Conservation (phyloP, 495 filamentous ascomycete genomes). For the Hypoxylon fragiforme region DNA sequence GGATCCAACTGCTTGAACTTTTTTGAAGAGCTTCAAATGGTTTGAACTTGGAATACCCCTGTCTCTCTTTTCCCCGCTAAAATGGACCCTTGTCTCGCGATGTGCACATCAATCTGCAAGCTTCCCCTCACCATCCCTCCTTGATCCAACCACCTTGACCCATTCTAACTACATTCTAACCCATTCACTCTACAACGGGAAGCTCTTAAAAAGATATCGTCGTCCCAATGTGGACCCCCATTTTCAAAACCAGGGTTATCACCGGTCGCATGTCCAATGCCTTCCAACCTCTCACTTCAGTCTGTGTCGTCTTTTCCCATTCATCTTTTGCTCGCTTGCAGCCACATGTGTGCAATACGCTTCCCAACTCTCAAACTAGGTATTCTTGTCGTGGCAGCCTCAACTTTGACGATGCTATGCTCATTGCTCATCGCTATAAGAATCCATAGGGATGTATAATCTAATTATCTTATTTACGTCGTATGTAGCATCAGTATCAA, state of each 20-base stretch:
- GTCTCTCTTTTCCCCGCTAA: constrained; percentile 3
- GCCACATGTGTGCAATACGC: too few relatives aligned
- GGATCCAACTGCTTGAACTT: too few relatives aligned
- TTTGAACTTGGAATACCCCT: background rate
- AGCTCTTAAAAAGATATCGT: constrained; percentile 32
- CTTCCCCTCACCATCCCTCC: background rate
- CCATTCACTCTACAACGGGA: constrained; percentile 23
- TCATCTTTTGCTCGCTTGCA: too few relatives aligned
- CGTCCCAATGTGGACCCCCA: constrained; percentile 11
- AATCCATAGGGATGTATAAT: too few relatives aligned
- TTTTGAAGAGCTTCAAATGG: too few relatives aligned
- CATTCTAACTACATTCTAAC: background rate
- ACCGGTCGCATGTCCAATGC: constrained; percentile 13
- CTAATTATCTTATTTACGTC: too few relatives aligned
- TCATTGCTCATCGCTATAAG: too few relatives aligned
- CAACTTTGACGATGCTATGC: too few relatives aligned
- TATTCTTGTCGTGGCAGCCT: too few relatives aligned
- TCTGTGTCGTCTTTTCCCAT: background rate
- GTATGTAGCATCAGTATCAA: too few relatives aligned
- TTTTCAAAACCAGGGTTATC: constrained; percentile 6
- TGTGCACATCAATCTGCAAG: constrained; percentile 32
- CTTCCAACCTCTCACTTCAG: too few relatives aligned
- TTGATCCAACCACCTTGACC: constrained; percentile 13
- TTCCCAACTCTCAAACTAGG: too few relatives aligned
- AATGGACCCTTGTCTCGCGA: constrained; percentile 23